Base-by-base conservation (phyloP, 371 early-diverging fungal species). In the Mycotypha africana region DNA sequence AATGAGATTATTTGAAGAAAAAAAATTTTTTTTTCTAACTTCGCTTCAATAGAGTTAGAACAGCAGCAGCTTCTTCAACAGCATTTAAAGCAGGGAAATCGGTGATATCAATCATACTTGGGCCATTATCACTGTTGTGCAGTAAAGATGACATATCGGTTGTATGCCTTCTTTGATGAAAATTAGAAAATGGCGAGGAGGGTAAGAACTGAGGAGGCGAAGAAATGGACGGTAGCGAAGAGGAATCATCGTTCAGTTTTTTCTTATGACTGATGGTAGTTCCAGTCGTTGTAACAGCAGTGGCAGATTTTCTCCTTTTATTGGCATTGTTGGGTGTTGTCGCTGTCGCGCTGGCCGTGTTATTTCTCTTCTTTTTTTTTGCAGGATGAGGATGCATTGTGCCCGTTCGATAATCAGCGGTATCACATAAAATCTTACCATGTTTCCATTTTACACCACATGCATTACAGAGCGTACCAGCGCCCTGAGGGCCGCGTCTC, bases 371-470 rank as follows among this genome's bases (percentile, higher is more conserved):
- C 14, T 28, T 41, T 33, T 33, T 33, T n/a, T 33, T 33, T 5
- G 11, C 16, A 8, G 32, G 21, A 9, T 25, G 38, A 43, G 16
- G 26, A 21, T 24, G 33, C 22, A 21, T 15, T n/a, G 42, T 33
- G 24, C 26, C 24, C 5, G 44, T 32, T n/a, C 12, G 30, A 6
- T 28, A 12, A 8, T 6, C 8, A 23, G 34, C 33, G 30, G 41
- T 25, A 16, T 32, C 37, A 24, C 35, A 43, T 9, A 81, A 47
- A 14, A 85, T 82, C 49, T 85, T 83, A 34, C 85, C 83, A 28
- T 83, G 78, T 35, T 83, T 85, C 85, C 91, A 91, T 60, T 93
- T 92, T 11, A 95, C 87, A 26, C 93, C 93, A 60, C 94, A 93
- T 0, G 90, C 86, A 63, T 93, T 93, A 63, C 93, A 93, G 20